phyloP scores from a whole-genome alignment of 2,329 filamentous ascomycete genomes.

The Fusarium dlaminii region DNA sequence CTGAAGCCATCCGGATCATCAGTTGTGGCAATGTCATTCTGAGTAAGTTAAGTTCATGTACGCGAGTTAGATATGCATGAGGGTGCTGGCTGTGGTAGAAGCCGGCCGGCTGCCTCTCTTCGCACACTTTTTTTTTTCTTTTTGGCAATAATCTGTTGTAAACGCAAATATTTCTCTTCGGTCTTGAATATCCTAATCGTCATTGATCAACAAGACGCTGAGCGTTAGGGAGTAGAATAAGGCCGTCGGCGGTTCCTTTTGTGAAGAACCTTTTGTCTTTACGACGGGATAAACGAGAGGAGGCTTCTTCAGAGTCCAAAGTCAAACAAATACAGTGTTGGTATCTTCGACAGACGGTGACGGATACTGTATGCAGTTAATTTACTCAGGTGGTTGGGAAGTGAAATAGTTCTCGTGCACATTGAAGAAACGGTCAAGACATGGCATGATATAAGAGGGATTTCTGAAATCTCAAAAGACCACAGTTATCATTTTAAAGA shows the following conservation, averaged over 20 bases:
- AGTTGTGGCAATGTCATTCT: not conserved
- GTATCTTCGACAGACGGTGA: rapidly evolving
- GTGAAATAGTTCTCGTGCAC: not conserved
- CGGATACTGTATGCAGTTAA: constrained; percentile 4
- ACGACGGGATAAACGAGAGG: not conserved
- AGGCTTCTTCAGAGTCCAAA: not conserved
- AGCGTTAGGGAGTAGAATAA: constrained; percentile 20
- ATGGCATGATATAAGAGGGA: not conserved
- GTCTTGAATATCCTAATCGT: constrained; percentile 23
- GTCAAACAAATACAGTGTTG: not conserved
- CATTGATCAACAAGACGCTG: not conserved
- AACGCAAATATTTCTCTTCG: not conserved
- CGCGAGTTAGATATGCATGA: not conserved
- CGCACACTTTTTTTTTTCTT: not conserved
- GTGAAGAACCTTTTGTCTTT: constrained; percentile 2
- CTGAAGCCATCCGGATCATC: constrained; percentile 11
- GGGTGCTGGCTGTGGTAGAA: not conserved
- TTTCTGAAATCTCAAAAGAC: not conserved
- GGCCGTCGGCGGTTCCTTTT: constrained; percentile 12
- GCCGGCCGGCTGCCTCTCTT: not conserved
- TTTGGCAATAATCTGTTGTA: not conserved
- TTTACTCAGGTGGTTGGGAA: constrained; percentile 3
- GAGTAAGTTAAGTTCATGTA: constrained; percentile 4
- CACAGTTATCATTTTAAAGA: not conserved
- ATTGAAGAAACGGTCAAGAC: not conserved